These are phyloP conservation scores for Prillingera fragicola DNA, from an alignment of 1,284 basidiomycete genomes.

Conservation along the genomic window DNA sequence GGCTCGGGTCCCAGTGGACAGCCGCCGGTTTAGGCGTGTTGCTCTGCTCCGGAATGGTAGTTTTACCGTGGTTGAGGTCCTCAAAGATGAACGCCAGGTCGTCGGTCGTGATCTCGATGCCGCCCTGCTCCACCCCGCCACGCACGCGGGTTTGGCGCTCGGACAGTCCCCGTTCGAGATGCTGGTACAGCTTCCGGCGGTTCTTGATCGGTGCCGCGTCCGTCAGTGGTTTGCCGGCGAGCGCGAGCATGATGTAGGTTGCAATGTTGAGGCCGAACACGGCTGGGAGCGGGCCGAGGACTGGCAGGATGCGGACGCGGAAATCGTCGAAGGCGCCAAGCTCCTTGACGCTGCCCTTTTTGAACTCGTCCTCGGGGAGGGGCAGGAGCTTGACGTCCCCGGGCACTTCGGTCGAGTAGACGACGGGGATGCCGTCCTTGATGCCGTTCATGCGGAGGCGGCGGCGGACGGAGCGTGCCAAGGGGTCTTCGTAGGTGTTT, in stretches of 20 bases:
- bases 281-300: conserved; percentile 62
- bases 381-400: conserved; percentile 80
- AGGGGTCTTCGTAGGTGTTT: conserved; percentile 85
- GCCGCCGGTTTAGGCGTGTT: conserved; percentile 54
- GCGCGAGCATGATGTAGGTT: conserved; percentile 75
- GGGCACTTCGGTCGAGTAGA: conserved; percentile 92
- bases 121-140: conserved; percentile 47
- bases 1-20: conserved; percentile 68
- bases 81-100: conserved; percentile 80
- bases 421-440: conserved; percentile 76
- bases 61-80: conserved; percentile 74
- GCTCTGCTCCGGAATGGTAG: conserved; percentile 66
- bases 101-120: conserved; percentile 59
- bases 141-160: conserved; percentile 56
- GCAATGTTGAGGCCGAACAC: conserved; percentile 84
- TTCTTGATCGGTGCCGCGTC: conserved; percentile 79
- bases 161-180: conserved; percentile 68
- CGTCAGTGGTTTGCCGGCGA: conserved; percentile 72
- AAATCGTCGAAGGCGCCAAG: conserved; percentile 90
- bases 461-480: conserved; percentile 82
- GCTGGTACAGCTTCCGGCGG: conserved; percentile 74
- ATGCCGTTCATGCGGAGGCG: conserved; percentile 68
- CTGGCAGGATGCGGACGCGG: conserved; percentile 55
- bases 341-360: conserved; percentile 84
- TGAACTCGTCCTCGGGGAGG: conserved; percentile 84